Conservation (phyloP, 2,329 filamentous ascomycete genomes). For the Colletotrichum plurivorum region DNA sequence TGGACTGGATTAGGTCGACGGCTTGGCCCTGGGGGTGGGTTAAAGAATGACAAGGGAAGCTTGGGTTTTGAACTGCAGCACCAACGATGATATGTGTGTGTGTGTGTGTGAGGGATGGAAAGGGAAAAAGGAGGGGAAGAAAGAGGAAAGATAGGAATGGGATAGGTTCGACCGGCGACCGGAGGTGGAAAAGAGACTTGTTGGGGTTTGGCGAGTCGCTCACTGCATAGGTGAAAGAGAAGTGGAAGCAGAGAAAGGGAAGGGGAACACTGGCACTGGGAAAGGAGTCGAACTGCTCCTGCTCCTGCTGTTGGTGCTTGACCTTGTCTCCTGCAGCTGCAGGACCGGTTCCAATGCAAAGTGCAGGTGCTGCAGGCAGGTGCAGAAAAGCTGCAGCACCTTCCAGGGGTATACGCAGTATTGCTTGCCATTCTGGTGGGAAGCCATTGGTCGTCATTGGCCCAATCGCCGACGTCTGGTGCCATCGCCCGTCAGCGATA, state of each 20-base stretch:
- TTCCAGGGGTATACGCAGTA: conserved; percentile 7
- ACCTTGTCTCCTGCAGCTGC: no score
- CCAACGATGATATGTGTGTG: not conserved
- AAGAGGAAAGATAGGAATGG: not conserved
- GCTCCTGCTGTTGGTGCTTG: no score
- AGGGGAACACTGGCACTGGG: not conserved
- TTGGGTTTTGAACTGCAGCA: not conserved
- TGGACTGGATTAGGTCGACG: conserved; percentile 15
- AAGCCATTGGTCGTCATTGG: conserved; percentile 10
- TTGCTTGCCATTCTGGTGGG: not conserved
- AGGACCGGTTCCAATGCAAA: not conserved
- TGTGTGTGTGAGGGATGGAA: conserved; percentile 5
- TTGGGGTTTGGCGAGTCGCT: conserved; percentile 12
- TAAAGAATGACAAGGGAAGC: conserved; percentile 23
- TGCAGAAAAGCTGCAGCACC: conserved; percentile 4
- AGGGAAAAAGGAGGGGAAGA: conserved; percentile 11
- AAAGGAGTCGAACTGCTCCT: conserved; percentile 21
- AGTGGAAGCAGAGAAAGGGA: not conserved
- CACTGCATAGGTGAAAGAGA: not conserved
- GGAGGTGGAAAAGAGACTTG: not conserved
- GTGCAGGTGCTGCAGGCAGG: conserved; percentile 14
- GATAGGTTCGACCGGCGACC: conserved; percentile 18
- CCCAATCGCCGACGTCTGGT: not conserved
- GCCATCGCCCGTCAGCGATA: not conserved
- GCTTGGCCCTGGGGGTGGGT: conserved; percentile 6